Evolutionary conservation across 2,329 filamentous ascomycete species (phyloP).

Genomic region (Fusarium haematococcum): DNA sequence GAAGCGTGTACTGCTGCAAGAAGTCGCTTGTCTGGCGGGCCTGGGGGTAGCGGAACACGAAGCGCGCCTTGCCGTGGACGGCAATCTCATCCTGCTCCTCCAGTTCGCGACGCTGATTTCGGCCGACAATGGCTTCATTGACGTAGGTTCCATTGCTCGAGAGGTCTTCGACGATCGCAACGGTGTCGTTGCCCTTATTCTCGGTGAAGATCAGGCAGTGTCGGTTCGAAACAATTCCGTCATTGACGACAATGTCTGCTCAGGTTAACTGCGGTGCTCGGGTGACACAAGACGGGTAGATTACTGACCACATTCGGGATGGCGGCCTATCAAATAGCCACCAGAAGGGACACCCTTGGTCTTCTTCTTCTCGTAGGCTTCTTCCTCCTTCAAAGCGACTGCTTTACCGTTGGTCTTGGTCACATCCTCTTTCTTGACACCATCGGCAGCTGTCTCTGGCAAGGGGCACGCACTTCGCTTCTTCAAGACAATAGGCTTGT

Average conservation of each 20-base stretch:
- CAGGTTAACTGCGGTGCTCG: constrained; percentile 11
- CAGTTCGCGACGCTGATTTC: constrained; percentile 90
- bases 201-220: constrained; percentile 78
- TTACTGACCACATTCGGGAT: constrained; percentile 88
- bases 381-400: constrained; percentile 65
- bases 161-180: constrained; percentile 88
- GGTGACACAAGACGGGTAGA: background rate
- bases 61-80: constrained; percentile 85
- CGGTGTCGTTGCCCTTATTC: constrained; percentile 67
- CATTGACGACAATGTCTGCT: constrained; percentile 77
- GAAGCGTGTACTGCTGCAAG: constrained; percentile 84
- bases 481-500: constrained; percentile 77
- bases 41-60: constrained; percentile 91
- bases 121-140: constrained; percentile 89
- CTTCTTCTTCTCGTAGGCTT: constrained; percentile 73
- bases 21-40: constrained; percentile 81
- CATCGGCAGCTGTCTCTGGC: constrained; percentile 58
- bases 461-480: constrained; percentile 78
- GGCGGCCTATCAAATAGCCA: constrained; percentile 91
- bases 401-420: constrained; percentile 57
- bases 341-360: constrained; percentile 73
- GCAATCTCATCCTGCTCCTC: constrained; percentile 92
- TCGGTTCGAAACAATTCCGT: constrained; percentile 87
- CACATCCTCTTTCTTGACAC: constrained; percentile 53
- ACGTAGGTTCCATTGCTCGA: constrained; percentile 98